Base-by-base conservation (phyloP, 2,329 filamentous ascomycete genomes). In the Aspergillus neoniger region DNA sequence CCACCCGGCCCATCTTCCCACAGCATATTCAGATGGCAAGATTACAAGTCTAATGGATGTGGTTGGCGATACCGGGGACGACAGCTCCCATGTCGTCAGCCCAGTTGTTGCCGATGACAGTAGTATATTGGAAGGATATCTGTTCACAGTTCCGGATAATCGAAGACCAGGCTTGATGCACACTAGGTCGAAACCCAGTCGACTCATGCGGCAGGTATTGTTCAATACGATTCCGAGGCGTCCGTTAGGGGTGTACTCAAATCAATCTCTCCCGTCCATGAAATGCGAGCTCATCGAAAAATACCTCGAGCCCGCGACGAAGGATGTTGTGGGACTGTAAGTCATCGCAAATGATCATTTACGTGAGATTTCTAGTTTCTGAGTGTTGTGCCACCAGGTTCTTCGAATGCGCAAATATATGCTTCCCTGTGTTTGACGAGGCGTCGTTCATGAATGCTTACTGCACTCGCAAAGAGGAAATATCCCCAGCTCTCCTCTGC, bases 351-450 rank as follows among this genome's bases (percentile, higher is more conserved):
- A 12, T 5, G 0, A 36, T 15, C 25, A 8, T 28, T 28, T 5
- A 10, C 15, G 30, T 21, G 53, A 7, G 14, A 15, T n/a, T 0
- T 1, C 23, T 5, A 9, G 9, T 8, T 44, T 7, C 32, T 49
- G 4, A 47, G 3, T n/a, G 32, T 2, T 14, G 6, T 5, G 12
- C 2, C 8, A 39, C 7, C 38, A 83, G 81, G 5, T 85, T 83
- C 66, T 83, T 85, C 59, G 66, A 70, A 9, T 79, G 82, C 55
- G 76, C 80, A 8, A 83, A 86, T 65, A 72, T 72, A 4, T 84
- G 82, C 28, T 81, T 86, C 51, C 85, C 85, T 0, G 65, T 86
- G 0, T 72, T 86, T 1, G 82, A 87, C 51, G 79, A 83, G 59
- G 63, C 69, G 0, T 79, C 80, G 0, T 83, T 86, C 54, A 71